A percentile compares a stretch with the other conserved stretches of the same genome.
Conservation (phyloP, 148 eudicot genomes). For the Heliamphora exappendiculata region DNA sequence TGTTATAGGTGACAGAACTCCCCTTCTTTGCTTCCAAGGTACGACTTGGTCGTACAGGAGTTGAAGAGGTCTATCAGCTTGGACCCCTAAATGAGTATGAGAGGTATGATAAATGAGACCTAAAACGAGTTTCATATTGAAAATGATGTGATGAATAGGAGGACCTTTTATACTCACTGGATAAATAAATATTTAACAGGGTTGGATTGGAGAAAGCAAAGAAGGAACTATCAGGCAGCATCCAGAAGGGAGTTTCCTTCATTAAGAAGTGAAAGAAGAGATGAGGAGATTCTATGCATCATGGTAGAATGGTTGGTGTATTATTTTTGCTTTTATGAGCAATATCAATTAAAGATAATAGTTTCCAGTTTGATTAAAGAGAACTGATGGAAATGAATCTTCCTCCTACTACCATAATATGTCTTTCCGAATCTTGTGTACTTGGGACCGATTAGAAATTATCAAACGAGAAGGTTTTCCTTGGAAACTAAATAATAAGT, state of each 20-base stretch:
- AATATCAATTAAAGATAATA: neutral
- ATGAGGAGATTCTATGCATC: neutral
- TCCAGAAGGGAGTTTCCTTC: slow-evolving; percentile 76
- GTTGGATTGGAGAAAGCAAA: slow-evolving; percentile 80
- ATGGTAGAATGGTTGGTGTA: neutral
- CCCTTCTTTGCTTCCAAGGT: slow-evolving; percentile 49
- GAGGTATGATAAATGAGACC: slow-evolving; percentile 22
- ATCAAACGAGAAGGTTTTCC: neutral
- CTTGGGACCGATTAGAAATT: neutral
- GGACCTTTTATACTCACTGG: neutral
- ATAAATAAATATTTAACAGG: slow-evolving; percentile 25
- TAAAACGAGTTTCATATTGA: neutral
- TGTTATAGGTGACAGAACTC: slow-evolving; percentile 39
- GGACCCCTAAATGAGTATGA: slow-evolving; percentile 52
- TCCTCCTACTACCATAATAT: neutral
- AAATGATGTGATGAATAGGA: neutral
- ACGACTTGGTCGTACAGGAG: slow-evolving; percentile 43
- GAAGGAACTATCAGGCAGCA: slow-evolving; percentile 70
- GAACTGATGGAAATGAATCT: neutral
- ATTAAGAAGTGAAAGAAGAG: slow-evolving; percentile 40
- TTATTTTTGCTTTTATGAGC: neutral
- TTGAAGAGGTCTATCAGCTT: slow-evolving; percentile 44
- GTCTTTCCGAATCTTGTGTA: neutral
- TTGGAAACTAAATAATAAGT: neutral
- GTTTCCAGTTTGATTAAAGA: neutral